Evolutionary conservation across 352 stramenopile genomes (phyloP).

Genomic region (Globisporangium canariense): DNA sequence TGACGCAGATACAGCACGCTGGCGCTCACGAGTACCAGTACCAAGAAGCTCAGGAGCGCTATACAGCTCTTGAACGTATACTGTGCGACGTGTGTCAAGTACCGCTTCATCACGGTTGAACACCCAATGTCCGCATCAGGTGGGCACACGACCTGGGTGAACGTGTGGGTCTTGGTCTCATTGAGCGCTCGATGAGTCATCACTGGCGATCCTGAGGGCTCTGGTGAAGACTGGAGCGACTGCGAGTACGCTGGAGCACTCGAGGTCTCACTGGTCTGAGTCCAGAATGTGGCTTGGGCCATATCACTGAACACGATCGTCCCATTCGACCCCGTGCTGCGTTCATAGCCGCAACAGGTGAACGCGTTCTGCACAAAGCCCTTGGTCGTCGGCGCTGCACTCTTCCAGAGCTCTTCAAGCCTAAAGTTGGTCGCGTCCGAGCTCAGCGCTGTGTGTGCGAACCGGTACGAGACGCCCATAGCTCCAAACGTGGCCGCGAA

Average conservation of each 20-base stretch:
- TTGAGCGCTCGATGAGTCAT: conserved; percentile 7
- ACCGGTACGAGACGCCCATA: conserved; percentile 40
- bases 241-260: conserved; percentile 18
- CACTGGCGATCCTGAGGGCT: background rate
- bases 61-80: conserved; percentile 15
- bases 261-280: conserved; percentile 19
- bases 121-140: conserved; percentile 22
- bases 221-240: background rate
- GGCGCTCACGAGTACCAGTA: conserved; percentile 20
- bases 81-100: conserved; percentile 23
- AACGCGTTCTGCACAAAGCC: conserved; percentile 49
- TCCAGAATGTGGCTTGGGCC: conserved; percentile 30
- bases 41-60: conserved; percentile 16
- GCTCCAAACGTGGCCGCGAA: conserved; percentile 41
- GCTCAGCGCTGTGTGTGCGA: conserved; percentile 8
- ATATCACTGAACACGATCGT: conserved; percentile 31
- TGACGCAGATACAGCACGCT: conserved; percentile 27
- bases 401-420: conserved; percentile 27
- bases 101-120: conserved; percentile 28
- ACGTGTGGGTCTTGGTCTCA: conserved; percentile 3
- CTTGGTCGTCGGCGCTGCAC: conserved; percentile 30
- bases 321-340: conserved; percentile 26
- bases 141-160: conserved; percentile 19
- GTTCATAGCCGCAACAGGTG: conserved; percentile 44
- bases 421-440: conserved; percentile 5